Evolutionary conservation across 257 asterid species (phyloP), one percentile per base, ranked within the genome.

Genomic region (Anisodus acutangulus): DNA sequence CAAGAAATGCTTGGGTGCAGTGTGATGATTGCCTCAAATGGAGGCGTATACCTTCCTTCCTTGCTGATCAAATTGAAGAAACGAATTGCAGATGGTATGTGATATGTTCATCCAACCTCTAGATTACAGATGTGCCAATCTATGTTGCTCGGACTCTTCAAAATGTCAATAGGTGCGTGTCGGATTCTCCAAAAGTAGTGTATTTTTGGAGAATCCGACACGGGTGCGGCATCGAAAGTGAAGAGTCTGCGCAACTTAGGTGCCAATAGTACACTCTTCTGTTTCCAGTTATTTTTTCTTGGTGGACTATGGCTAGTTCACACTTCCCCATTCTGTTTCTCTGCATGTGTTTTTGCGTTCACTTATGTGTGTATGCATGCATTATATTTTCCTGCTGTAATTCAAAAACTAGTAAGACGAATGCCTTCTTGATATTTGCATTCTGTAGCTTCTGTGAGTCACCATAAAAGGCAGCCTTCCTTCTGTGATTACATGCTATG

Each of bases 1-100:
- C 81, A 11, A 87, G 90, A 79, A 88, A 85, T 79, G 98, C 97
- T 41, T 95, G 98, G 98, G 98, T 93, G 83, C 93, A 91, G 85
- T 95, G 98, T 90, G 98, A 95, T 55, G 91, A 88, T 87, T 94
- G 98, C 87, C 82, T 84, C 87, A 93, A 95, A 87, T 95, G 98
- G 98, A 93, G 98, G 86, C 92, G 97, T 9, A 95, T 95, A 85
- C 91, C 92, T 70, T 91, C 95, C 22, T 35, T 85, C 49, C 98
- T 94, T 85, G 98, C 97, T 11, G 98, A 95, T 90, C 91, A 88
- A 86, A 93, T 95, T 79, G 90, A 88, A 79, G 97, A 91, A 88
- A 90, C 91, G 78, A 88, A 93, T 83, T 87, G 94, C 86, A 87
- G 89, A 86, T 95, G 98, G 98, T 95, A 90, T 86, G 88, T 72